A percentile compares a stretch with the other conserved stretches of the same genome.
Conservation (phyloP, 2,329 filamentous ascomycete species). For the Monilinia aucupariae region DNA sequence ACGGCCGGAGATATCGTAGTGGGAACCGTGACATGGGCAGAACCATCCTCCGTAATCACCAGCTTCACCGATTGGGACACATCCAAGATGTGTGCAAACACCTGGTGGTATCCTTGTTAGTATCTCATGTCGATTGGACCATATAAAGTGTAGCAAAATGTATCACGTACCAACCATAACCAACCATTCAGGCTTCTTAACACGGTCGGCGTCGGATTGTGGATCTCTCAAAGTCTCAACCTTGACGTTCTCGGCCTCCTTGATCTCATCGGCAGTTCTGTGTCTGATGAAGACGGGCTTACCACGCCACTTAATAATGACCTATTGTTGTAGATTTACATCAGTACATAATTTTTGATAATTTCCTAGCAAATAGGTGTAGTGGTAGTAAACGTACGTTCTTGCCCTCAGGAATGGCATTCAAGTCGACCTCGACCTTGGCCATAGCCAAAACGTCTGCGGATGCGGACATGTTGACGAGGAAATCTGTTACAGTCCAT, state of each 20-base stretch:
- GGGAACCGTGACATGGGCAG: conserved; percentile 99
- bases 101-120: conserved; percentile 45
- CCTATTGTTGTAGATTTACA: conserved; percentile 43
- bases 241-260: conserved; percentile 86
- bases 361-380: background rate
- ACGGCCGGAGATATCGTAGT: conserved; percentile 99
- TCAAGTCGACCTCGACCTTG: conserved; percentile 96
- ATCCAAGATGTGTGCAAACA: conserved; percentile 98
- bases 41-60: conserved; percentile 99
- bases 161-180: conserved; percentile 79
- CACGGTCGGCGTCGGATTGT: conserved; percentile 83
- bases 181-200: conserved; percentile 98
- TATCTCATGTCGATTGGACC: conserved; percentile 22
- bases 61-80: conserved; percentile 97
- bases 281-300: conserved; percentile 99
- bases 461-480: conserved; percentile 99
- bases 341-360: background rate
- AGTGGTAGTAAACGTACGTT: conserved; percentile 69
- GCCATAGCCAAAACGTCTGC: conserved; percentile 98
- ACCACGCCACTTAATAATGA: conserved; percentile 99
- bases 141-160: background rate
- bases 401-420: conserved; percentile 95
- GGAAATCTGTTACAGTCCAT: conserved; percentile 67
- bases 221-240: conserved; percentile 83
- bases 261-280: conserved; percentile 88